Evolutionary conservation across 2,329 filamentous ascomycete species (phyloP), one percentile per base, ranked within the genome.

Genomic region (Monosporascus cannonballus): DNA sequence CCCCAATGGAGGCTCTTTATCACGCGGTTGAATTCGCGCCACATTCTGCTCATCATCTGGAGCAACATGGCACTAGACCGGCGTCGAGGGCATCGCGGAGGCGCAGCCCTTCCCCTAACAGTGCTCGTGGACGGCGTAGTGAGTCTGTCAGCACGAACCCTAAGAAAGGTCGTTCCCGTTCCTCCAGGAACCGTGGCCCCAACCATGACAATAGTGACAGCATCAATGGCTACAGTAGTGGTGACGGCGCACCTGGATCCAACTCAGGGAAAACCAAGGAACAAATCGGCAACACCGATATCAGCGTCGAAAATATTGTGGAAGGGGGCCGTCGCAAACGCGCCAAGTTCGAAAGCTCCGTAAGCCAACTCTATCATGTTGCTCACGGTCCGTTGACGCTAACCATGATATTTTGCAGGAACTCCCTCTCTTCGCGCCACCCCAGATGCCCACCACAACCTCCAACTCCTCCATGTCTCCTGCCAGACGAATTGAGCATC

Each of bases 401-500:
- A 67, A 71, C 62, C 11, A 60, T 61, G 53, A 55, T 56, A 53
- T 54, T 56, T 53, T 61, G 55, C 69, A 99, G 94, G 93, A 97
- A 80, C 79, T 99, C 51, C 94, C 94, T 51, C 78, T 99, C 51
- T 99, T 97, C 71, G 92, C 90, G 58, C 93, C 93, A 60, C 90
- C 90, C 56, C 93, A 95, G 73, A 92, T 96, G 74, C 93, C 93
- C 48, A 88, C 93, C 61, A 87, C 90, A 49, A 88, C 89, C n/a
- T 96, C 93, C n/a, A 91, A 93, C 64, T 93, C 92, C n/a, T 97
- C 93, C 20, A 88, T 96, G 49, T 97, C 93, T 27, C 93, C 93
- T 55, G 90, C 91, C 67, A 87, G 93, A 65, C 89, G 90, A 49
- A 77, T 87, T 71, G 81, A 89, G 73, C 75, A 89, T 73, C 71